Evolutionary conservation across 2,329 filamentous ascomycete genomes (phyloP).

Genomic region (Colletotrichum navitas): DNA sequence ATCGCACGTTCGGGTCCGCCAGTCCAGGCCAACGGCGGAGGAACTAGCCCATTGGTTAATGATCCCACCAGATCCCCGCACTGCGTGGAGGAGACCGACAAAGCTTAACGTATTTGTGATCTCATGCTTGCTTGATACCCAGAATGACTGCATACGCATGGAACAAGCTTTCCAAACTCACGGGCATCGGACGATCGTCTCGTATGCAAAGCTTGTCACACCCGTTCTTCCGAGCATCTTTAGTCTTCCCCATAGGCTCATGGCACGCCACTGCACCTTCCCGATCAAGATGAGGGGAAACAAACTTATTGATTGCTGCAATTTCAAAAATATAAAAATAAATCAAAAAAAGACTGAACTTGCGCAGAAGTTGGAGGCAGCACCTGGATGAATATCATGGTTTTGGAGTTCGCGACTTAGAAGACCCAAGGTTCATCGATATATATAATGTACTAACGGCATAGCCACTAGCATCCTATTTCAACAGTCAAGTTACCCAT

Average conservation of each 20-base stretch:
- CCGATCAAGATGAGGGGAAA: background rate
- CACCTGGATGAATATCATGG: background rate
- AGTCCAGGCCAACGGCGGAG: background rate
- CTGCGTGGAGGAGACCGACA: constrained; percentile 3
- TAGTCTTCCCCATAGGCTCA: background rate
- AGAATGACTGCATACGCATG: constrained; percentile 2
- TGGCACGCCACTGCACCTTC: background rate
- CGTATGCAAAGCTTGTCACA: constrained; percentile 34
- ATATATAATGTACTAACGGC: background rate
- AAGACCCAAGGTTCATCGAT: background rate
- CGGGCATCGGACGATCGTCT: constrained; percentile 41
- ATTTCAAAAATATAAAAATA: no score
- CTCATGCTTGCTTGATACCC: background rate
- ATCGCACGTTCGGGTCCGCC: constrained; percentile 18
- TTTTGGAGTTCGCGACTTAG: background rate
- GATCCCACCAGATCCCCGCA: constrained; percentile 22
- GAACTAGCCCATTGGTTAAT: background rate
- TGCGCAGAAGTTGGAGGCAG: background rate
- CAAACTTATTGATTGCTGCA: background rate
- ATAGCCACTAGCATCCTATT: background rate
- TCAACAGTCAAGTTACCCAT: background rate
- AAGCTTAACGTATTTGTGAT: background rate
- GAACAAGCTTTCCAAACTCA: constrained; percentile 14
- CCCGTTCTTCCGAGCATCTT: constrained; percentile 31
- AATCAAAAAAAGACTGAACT: background rate